Base-by-base conservation (phyloP, 2,329 filamentous ascomycete genomes). In the Colletotrichum liriopes region DNA sequence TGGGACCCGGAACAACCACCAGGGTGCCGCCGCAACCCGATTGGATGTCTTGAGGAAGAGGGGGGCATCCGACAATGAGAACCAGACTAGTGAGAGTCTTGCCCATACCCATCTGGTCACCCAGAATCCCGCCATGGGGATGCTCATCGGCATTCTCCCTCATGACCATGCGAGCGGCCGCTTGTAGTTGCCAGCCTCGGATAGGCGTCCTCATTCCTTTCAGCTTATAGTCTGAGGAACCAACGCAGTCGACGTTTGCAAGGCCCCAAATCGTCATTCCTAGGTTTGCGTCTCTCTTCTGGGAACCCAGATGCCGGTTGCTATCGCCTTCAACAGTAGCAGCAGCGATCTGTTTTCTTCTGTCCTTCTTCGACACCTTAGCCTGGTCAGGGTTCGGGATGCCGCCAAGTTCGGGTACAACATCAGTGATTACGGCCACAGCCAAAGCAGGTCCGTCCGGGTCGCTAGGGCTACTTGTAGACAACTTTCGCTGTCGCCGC, bases 71-170 rank as follows among this genome's bases (percentile, higher is more conserved):
- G 7, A 78, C 71, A 68, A 83, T 81, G 41, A 77, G 79, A 1
- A 81, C 80, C 5, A 83, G 51, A 3, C 76, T 77, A 76, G 90
- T 86, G 2, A 91, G 84, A 0, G 91, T 93, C 78, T 93, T 93
- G 0, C 91, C 91, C 1, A 92, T 79, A 0, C 91, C 91, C 89
- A 92, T 92, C 39, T 87, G 86, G 76, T 93, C 90, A 0, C 87
- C 89, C 0, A 92, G 75, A 1, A 93, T 82, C 0, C 90, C 91
- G 4, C 91, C 91, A 65, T 76, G 49, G 1, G 84, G 88, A 51
- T 78, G 69, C 0, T 78, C 45, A 0, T 29, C 16, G 1, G 74
- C 79, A 7, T 82, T 80, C 75, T 92, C 90, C 4, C 87, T 82
- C 9, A 78, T 75, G 0, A 87, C 75, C 89, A 92, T 91, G 80